Evolutionary conservation across 257 asterid genomes (phyloP), one percentile per base, ranked within the genome.

Genomic region (Rubia yunnanensis): DNA sequence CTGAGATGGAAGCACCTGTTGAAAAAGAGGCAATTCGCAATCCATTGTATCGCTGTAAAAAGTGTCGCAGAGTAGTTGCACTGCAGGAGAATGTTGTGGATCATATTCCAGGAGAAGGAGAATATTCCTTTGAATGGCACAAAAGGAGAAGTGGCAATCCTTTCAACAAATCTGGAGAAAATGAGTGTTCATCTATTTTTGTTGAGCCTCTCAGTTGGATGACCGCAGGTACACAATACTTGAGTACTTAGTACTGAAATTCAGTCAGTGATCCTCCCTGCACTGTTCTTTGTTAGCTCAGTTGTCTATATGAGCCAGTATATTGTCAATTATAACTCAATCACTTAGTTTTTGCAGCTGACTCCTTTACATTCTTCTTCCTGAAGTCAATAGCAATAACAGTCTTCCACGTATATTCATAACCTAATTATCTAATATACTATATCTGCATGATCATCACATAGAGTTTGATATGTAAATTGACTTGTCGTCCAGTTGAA

Each of bases 161-260:
- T 52, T 86, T 82, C 70, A 78, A 66, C 78, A 83, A 74, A 71
- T 76, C 85, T 18, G 84, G 70, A 11, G 91, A 81, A 1, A 70
- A 71, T 26, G 95, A 84, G 67, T 89, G 99, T 74, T 85, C 97
- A 6, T 94, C 97, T 32, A 61, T 94, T 78, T 94, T 94, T 73
- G 83, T 92, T 54, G 99, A 92, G 89, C 99, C 99, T 71, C 94
- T 92, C 22, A 87, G 86, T 65, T 92, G 97, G 99, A 92, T 92
- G 99, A 82, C 79, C 70, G 72, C 85, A 79, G 97, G 99, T 92
- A 79, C 44, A 2, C n/a, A 28, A 36, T 4, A 13, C 10, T 68
- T 1, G n/a, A 39, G 27, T 24, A 27, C 20, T n/a, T 27, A 20
- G 20, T 57, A 9, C 30, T 46, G 59, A 48, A 48, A 38, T 10